Evolutionary conservation across 129 eudicot genomes (phyloP), one percentile per base, ranked within the genome.

Genomic region (Scalesia atractyloides): DNA sequence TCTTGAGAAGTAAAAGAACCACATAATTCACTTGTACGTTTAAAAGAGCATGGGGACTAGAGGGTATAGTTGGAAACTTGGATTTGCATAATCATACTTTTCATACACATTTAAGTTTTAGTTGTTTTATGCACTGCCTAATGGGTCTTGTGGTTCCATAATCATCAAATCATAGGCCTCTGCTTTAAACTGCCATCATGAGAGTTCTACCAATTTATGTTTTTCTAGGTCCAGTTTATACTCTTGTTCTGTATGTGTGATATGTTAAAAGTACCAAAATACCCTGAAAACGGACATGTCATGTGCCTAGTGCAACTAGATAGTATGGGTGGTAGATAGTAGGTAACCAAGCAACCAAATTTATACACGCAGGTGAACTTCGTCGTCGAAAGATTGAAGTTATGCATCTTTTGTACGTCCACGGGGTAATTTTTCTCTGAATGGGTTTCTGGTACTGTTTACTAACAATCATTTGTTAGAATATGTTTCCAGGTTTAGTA

Each of bases 111-210:
- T 18, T 66, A 66, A 66, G 57, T 41, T 16, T 22, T 18, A 24
- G n/a, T 30, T 26, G 52, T 24, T 26, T n/a, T 30, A 30, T 26
- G 16, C 7, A 18, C 2, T 6, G 18, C 30, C 26, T 46, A 8
- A 36, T 9, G 12, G 20, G 9, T 4, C 34, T 7, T 0, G 12
- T 47, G 59, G 30, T 26, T 57, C 46, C 47, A 71, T 11, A 18
- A 18, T 43, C 39, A 18, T 30, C 49, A 24, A 59, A 58, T 22
- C 64, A 20, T 74, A 57, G 76, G 74, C 54, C 51, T 64, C 64
- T 72, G 74, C 58, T 72, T 47, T 57, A 20, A 57, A 43, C 68
- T 57, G 58, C 17, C 58, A 22, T 43, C 51, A 68, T 20, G 48
- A 56, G 16, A 75, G 66, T 39, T 36, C 13, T 18, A 14, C 9